phyloP scores from a whole-genome alignment of 306 rosid genomes.

The Biancaea sappan region DNA sequence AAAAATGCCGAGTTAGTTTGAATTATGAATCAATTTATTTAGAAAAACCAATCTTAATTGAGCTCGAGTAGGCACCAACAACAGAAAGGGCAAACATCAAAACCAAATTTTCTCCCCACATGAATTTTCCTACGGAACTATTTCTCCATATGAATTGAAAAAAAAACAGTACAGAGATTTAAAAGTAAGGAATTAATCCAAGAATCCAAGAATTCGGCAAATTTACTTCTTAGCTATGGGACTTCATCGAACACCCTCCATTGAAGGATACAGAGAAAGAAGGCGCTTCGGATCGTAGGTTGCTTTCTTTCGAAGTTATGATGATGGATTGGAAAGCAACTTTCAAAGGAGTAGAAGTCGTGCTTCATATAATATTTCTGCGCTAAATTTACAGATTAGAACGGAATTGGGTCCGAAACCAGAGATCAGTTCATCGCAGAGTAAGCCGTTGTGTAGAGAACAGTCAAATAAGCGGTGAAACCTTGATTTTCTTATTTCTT shows the following conservation, averaged over 20 bases:
- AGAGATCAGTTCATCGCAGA: background rate
- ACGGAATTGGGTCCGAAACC: background rate
- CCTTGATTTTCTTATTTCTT: too few relatives aligned
- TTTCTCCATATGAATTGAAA: background rate
- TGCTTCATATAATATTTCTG: background rate
- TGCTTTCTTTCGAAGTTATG: background rate
- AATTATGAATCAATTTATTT: background rate
- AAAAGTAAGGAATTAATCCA: background rate
- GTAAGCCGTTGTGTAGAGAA: background rate
- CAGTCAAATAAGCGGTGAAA: background rate
- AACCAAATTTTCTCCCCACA: background rate
- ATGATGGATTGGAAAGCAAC: background rate
- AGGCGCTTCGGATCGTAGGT: background rate
- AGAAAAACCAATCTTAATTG: background rate
- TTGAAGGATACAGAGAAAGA: background rate
- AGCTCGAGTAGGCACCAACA: background rate
- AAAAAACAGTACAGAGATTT: background rate
- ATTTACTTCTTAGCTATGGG: constrained; percentile 11
- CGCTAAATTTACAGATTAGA: background rate
- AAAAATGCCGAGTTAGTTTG: background rate
- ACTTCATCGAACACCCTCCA: constrained; percentile 2
- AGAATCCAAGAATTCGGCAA: background rate
- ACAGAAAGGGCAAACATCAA: background rate
- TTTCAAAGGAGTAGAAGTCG: background rate
- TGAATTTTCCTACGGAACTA: background rate